A percentile compares a stretch with the other conserved stretches of the same genome.
These are phyloP conservation scores for Pezicula radicicola DNA, from an alignment of 2,329 filamentous ascomycete species.

Conservation along the genomic window DNA sequence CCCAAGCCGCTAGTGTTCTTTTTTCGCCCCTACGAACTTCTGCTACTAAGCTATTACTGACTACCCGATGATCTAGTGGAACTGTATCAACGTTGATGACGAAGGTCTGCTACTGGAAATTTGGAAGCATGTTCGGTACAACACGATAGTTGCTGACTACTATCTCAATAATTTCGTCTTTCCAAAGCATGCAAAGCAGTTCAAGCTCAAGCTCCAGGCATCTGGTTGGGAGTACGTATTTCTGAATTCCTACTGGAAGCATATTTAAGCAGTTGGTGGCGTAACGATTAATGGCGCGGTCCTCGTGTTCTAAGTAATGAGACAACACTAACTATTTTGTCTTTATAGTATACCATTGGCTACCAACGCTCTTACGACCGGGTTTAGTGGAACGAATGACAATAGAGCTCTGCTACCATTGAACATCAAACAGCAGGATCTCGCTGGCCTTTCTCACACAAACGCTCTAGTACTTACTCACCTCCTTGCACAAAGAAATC, in stretches of 20 bases:
- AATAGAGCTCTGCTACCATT: slow-evolving; percentile 55
- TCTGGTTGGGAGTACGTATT: slow-evolving; percentile 58
- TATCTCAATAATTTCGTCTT: slow-evolving; percentile 65
- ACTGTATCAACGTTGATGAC: slow-evolving; percentile 58
- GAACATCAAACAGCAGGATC: slow-evolving; percentile 59
- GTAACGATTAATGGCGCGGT: too few relatives aligned
- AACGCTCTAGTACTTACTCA: slow-evolving; percentile 62
- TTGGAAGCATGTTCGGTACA: slow-evolving; percentile 46
- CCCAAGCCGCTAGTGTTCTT: too few relatives aligned
- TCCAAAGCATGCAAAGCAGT: slow-evolving; percentile 61
- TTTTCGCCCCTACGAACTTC: too few relatives aligned
- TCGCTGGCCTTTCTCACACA: slow-evolving; percentile 52
- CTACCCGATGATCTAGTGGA: slow-evolving; percentile 43
- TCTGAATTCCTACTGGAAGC: too few relatives aligned
- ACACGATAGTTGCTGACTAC: slow-evolving; percentile 51
- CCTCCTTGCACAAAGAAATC: slow-evolving; percentile 50
- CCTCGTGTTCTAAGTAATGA: too few relatives aligned
- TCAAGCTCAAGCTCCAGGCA: slow-evolving; percentile 58
- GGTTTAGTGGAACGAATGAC: slow-evolving; percentile 73
- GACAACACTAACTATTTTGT: too few relatives aligned
- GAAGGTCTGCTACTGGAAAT: slow-evolving; percentile 45
- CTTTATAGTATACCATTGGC: too few relatives aligned
- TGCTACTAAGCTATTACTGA: too few relatives aligned
- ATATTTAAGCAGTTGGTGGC: too few relatives aligned
- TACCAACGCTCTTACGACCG: slow-evolving; percentile 47